Evolutionary conservation across 2,329 filamentous ascomycete genomes (phyloP), one percentile per base, ranked within the genome.

Genomic region (Sporothrix variecibatus): DNA sequence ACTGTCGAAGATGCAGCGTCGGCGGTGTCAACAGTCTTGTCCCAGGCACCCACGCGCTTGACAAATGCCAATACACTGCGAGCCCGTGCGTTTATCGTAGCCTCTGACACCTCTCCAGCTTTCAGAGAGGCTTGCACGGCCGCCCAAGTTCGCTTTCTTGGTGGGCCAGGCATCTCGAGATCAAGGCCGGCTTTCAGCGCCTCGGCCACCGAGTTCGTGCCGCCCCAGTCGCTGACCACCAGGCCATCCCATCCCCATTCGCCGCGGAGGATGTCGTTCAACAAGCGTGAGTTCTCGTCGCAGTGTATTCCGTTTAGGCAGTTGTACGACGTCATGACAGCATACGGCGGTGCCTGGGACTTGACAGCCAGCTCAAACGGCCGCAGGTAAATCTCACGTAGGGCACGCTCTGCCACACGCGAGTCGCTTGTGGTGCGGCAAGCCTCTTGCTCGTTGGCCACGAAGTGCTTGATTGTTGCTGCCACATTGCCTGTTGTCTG

Each of bases 401-500:
- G 82, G 2, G 91, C 86, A 43, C 91, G 85, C 78, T 93, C 91
- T 38, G 88, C 86, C 69, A 93, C 85, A 38, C 90, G 83, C 5
- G 90, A 90, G 80, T 93, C 87, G 75, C 92, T 87, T 0, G 88
- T 91, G 76, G 91, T 84, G 69, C 91, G 86, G 78, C 90, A 84
- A 0, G 91, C 92, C 81, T 93, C 91, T 79, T 93, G 89, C 79
- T 93, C 91, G 75, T 93, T 93, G 17, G 86, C 90, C n/a, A 91
- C n/a, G n/a, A n/a, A n/a, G n/a, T n/a, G n/a, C n/a, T n/a, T n/a
- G n/a, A n/a, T n/a, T n/a, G n/a, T n/a, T 89, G 93, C 92, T 9
- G 91, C 90, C 49, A 96, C 87, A 8, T 3, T 34, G 0, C 92
- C 91, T 75, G 90, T 90, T 23, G 90, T 90, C 79, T 96, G 93